phyloP scores from a whole-genome alignment of 192 early-diverging fungal genomes.

The Entomortierella parvispora region DNA sequence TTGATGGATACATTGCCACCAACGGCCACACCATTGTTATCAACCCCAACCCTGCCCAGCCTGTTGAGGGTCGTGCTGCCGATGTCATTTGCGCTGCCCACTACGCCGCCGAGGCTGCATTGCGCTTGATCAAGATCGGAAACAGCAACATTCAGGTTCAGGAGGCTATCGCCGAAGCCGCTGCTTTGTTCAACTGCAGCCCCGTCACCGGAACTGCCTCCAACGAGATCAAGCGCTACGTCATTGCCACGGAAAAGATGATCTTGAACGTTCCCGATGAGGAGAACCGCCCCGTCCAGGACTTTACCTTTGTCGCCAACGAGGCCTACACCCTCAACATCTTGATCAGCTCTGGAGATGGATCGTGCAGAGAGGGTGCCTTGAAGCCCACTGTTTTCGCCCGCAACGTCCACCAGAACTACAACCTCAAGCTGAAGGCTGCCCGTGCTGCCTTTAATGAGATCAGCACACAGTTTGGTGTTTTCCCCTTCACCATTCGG shows the following conservation, averaged over 20 bases:
- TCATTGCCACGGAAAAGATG: conserved; percentile 70
- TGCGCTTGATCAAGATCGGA: conserved; percentile 84
- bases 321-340: conserved; percentile 81
- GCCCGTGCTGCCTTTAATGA: conserved; percentile 71
- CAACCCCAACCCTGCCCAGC: conserved; percentile 65
- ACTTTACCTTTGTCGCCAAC: conserved; percentile 76
- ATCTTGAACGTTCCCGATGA: conserved; percentile 68
- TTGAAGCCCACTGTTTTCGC: conserved; percentile 70
- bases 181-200: conserved; percentile 70
- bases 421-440: conserved; percentile 76
- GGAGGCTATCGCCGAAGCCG: conserved; percentile 68
- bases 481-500: conserved; percentile 82
- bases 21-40: conserved; percentile 86
- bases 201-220: conserved; percentile 76
- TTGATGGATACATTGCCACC: conserved; percentile 90
- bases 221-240: conserved; percentile 78
- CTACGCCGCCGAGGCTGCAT: conserved; percentile 82
- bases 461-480: conserved; percentile 67
- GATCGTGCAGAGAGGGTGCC: conserved; percentile 58
- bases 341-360: conserved; percentile 72
- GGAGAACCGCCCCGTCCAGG: conserved; percentile 63
- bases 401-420: conserved; percentile 77
- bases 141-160: conserved; percentile 65
- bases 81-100: conserved; percentile 87
- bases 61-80: conserved; percentile 74